Evolutionary conservation across 1,284 basidiomycete genomes (phyloP).

Genomic region (Garcileccinum viscosum): DNA sequence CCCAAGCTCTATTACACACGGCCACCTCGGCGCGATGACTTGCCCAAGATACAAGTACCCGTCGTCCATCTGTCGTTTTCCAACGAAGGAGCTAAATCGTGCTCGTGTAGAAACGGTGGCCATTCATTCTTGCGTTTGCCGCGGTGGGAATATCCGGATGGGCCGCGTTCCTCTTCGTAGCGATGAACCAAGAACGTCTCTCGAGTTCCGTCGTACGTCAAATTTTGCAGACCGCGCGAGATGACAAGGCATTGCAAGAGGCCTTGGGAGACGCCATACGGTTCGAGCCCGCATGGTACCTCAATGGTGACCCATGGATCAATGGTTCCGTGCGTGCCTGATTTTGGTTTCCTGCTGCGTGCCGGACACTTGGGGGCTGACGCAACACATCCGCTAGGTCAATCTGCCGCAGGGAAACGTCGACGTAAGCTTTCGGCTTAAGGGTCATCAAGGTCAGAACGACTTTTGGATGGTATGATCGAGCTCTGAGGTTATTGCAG

Average conservation of each 20-base stretch:
- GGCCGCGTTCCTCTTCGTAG: conserved; percentile 70
- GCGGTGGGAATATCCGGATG: conserved; percentile 65
- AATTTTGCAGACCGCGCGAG: conserved; percentile 63
- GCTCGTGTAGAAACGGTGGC: conserved; percentile 56
- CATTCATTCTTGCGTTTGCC: conserved; percentile 56
- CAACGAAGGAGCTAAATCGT: neutral
- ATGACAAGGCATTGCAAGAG: conserved; percentile 54
- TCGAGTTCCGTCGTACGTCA: conserved; percentile 77
- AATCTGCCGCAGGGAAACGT: conserved; percentile 77
- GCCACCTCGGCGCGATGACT: conserved; percentile 44
- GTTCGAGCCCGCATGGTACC: conserved; percentile 75
- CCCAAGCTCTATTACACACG: conserved; percentile 41
- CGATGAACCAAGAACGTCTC: conserved; percentile 78
- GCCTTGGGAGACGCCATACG: conserved; percentile 72
- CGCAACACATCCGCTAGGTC: conserved; percentile 49
- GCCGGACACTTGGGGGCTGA: neutral
- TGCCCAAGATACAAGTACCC: conserved; percentile 50
- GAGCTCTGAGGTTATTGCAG: conserved; percentile 39
- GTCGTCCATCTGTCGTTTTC: neutral
- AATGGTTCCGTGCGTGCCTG: conserved; percentile 61
- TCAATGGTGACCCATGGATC: conserved; percentile 78
- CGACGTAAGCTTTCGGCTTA: conserved; percentile 76
- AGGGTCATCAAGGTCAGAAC: conserved; percentile 67
- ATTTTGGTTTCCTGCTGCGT: neutral
- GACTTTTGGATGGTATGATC: neutral